Conservation (phyloP, 208 protist genomes). For the Trypanosoma theileri region DNA sequence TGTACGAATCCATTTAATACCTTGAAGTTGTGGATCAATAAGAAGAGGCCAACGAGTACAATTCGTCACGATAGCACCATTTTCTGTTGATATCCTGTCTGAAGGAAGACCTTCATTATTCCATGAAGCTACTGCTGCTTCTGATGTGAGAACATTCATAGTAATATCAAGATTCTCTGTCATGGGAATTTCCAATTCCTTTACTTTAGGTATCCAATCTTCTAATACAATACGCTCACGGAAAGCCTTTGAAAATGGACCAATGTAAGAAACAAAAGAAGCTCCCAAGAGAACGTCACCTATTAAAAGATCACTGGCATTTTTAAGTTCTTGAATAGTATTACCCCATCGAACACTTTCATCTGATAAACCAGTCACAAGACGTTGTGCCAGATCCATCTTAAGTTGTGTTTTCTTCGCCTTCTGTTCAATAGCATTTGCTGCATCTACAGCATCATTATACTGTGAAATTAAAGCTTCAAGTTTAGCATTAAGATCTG, state of each 20-base stretch:
- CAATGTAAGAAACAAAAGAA: slow-evolving; percentile 98
- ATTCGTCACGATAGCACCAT: slow-evolving; percentile 95
- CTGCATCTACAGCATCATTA: slow-evolving; percentile 93
- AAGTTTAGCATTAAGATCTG: slow-evolving; percentile 95
- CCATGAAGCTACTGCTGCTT: slow-evolving; percentile 94
- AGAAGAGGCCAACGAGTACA: slow-evolving; percentile 98
- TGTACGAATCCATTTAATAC: slow-evolving; percentile 96
- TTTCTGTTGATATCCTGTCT: slow-evolving; percentile 97
- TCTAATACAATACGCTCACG: slow-evolving; percentile 91
- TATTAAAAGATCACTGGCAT: slow-evolving; percentile 88
- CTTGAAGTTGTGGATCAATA: slow-evolving; percentile 99
- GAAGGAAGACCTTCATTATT: slow-evolving; percentile 97
- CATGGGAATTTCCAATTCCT: slow-evolving; percentile 91
- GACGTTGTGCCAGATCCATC: slow-evolving; percentile 93
- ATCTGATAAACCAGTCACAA: slow-evolving; percentile 95
- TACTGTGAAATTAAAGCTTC: slow-evolving; percentile 92
- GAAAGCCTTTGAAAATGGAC: slow-evolving; percentile 97
- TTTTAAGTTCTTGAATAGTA: slow-evolving; percentile 92
- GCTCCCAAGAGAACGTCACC: slow-evolving; percentile 97
- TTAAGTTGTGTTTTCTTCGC: slow-evolving; percentile 94
- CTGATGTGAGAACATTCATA: slow-evolving; percentile 90
- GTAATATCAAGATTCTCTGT: slow-evolving; percentile 93
- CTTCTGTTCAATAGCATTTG: slow-evolving; percentile 91
- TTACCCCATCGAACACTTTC: slow-evolving; percentile 97
- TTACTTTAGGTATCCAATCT: slow-evolving; percentile 93